phyloP scores from a whole-genome alignment of 345 rosid species.

The Ceriops zippeliana region DNA sequence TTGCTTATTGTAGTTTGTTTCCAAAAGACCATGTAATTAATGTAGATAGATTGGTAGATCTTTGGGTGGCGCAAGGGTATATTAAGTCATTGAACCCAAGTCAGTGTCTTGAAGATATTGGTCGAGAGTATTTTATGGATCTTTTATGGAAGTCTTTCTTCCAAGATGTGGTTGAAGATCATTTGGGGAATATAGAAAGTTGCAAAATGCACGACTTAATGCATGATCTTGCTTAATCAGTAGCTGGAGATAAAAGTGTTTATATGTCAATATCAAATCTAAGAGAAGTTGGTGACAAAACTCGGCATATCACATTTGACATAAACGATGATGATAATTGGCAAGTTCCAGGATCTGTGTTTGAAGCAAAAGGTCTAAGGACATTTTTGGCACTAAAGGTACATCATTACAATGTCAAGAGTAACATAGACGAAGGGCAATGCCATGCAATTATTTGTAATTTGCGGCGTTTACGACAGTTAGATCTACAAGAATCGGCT shows the following conservation, averaged over 20 bases:
- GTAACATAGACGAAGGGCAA: too few relatives aligned
- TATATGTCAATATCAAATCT: accelerated
- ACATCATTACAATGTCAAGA: too few relatives aligned
- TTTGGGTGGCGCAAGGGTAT: constrained; percentile 32
- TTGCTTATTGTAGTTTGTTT: constrained; percentile 27
- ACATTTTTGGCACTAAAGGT: too few relatives aligned
- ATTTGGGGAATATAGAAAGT: accelerated
- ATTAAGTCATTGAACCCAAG: not conserved
- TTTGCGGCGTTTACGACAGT: too few relatives aligned
- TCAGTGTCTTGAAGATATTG: not conserved
- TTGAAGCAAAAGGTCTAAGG: too few relatives aligned
- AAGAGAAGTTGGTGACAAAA: accelerated
- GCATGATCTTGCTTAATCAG: constrained; percentile 13
- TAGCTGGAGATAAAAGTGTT: not conserved
- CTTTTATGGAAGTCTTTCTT: constrained; percentile 15
- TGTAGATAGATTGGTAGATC: not conserved
- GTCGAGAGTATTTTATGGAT: not conserved
- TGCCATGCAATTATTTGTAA: too few relatives aligned
- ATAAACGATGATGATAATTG: too few relatives aligned
- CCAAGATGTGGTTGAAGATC: constrained; percentile 11
- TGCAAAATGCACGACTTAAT: constrained; percentile 28
- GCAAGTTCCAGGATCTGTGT: not conserved
- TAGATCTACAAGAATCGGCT: too few relatives aligned
- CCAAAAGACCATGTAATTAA: constrained; percentile 16
- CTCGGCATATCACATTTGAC: constrained; percentile 9